Base-by-base conservation (phyloP, 2,329 filamentous ascomycete species). In the Scedosporium boydii region DNA sequence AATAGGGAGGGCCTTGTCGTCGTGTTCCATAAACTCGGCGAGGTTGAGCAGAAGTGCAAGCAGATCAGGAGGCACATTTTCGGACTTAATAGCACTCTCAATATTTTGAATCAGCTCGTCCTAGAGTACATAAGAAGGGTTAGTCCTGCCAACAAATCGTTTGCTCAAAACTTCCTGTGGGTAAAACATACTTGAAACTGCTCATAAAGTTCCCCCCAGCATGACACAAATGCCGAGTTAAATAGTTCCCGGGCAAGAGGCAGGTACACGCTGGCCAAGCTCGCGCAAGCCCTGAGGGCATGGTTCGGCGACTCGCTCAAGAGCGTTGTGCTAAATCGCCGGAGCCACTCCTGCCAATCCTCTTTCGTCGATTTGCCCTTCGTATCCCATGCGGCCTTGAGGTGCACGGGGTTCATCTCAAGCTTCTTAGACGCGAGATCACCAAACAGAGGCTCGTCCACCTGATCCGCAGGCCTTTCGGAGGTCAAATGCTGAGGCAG, bases 1-100 rank as follows among this genome's bases (percentile, higher is more conserved):
- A 65, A 99, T 99, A 1, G 95, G 95, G 60, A 99, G 79, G 14
- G 96, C 93, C 74, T 99, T 99, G 73, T 99, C 95, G 69, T 99
- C 96, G 70, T 99, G 95, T 72, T 99, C 95, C 95, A 99, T 99
- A 74, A 99, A 99, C 72, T 99, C 95, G 23, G 95, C 95, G 59
- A 99, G 82, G 70, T 99, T 99, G 58, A 99, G 85, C 29, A 99
- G 80, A 59, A 97, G 88, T 64, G 96, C 93, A 7, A 99, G 80
- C 67, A 99, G 88, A 73, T 99, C 96, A 0, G 96, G 95, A 0
- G 95, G 93, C 12, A 99, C 96, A 68, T 97, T 93, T 60, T 93
- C 89, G 3, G 93, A 98, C 62, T 92, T 95, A 68, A 99, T 89
- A 0, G 96, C 95, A 65, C 90, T 91, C 73, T 99, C 95, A 60